Percentiles rank a stretch among this genome's conserved stretches.
These are phyloP conservation scores for Berberis thunbergii DNA, from an alignment of 164 flowering plant genomes.

Conservation along the genomic window DNA sequence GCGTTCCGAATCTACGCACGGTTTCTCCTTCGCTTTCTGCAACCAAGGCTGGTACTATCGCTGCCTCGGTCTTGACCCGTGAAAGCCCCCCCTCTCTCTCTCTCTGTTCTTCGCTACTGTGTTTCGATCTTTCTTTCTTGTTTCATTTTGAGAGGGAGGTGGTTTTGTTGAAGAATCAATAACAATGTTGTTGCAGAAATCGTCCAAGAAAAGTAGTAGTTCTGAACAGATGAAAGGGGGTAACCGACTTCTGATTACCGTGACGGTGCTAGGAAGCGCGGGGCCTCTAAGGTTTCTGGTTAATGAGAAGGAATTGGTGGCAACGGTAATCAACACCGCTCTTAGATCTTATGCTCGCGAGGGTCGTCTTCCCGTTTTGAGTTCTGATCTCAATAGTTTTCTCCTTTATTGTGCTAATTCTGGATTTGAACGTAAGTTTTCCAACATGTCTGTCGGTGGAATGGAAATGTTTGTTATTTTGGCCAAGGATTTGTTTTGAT, in stretches of 20 bases:
- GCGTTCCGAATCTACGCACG: conserved; percentile 11
- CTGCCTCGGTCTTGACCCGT: conserved; percentile 92
- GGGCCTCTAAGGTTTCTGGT: conserved; percentile 58
- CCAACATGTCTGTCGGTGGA: neutral
- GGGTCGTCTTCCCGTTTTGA: conserved; percentile 61
- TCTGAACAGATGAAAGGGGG: conserved; percentile 21
- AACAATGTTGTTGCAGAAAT: conserved; percentile 25
- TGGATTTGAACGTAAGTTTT: conserved; percentile 42
- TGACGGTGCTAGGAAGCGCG: conserved; percentile 55
- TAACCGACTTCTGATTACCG: conserved; percentile 38
- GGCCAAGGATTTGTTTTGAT: neutral
- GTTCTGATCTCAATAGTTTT: conserved; percentile 46
- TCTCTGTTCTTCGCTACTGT: neutral
- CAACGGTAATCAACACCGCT: conserved; percentile 45
- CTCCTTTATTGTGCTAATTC: conserved; percentile 49
- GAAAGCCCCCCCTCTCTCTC: conserved; percentile 4
- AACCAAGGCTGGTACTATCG: conserved; percentile 85
- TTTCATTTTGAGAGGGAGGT: neutral
- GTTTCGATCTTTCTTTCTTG: neutral
- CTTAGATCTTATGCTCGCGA: conserved; percentile 54
- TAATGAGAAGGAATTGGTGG: conserved; percentile 41
- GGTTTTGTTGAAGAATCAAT: neutral
- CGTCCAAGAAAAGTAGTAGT: conserved; percentile 25
- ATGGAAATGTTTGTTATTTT: neutral
- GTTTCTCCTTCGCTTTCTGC: conserved; percentile 42